These are phyloP conservation scores for Trichoderma guizhouense DNA, from an alignment of 2,329 filamentous ascomycete species.

Conservation along the genomic window DNA sequence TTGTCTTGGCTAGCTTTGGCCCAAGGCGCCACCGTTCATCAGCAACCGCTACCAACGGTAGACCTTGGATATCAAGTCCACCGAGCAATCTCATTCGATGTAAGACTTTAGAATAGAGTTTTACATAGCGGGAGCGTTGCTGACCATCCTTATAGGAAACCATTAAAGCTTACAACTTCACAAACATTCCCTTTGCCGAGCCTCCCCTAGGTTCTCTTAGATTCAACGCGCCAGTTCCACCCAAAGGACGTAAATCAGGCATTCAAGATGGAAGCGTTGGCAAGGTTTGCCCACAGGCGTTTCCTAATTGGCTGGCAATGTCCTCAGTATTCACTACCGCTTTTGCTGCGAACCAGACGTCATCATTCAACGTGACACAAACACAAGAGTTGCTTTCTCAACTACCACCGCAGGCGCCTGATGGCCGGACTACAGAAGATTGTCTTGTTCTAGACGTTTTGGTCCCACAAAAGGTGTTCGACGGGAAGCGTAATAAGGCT, in stretches of 20 bases:
- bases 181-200: constrained; percentile 12
- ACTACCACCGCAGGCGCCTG: not conserved
- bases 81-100: constrained; percentile 14
- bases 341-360: not conserved
- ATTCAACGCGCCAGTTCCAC: not conserved
- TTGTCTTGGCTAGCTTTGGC: not conserved
- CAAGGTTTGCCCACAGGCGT: constrained; percentile 14
- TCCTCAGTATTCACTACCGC: not conserved
- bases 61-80: constrained; percentile 16
- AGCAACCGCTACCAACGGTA: not conserved
- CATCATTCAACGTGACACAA: constrained; percentile 9
- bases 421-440: constrained; percentile 10
- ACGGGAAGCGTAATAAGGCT: not conserved
- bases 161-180: constrained; percentile 13
- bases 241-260: not conserved
- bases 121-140: not conserved
- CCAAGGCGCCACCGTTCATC: not conserved
- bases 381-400: not conserved
- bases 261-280: constrained; percentile 14
- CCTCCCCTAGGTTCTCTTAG: constrained; percentile 6
- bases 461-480: constrained; percentile 5
- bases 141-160: not conserved
- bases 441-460: constrained; percentile 16
- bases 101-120: not conserved
- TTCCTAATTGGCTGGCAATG: not conserved